Base-by-base conservation (phyloP, 129 eudicot genomes). In the Escallonia herrerae region DNA sequence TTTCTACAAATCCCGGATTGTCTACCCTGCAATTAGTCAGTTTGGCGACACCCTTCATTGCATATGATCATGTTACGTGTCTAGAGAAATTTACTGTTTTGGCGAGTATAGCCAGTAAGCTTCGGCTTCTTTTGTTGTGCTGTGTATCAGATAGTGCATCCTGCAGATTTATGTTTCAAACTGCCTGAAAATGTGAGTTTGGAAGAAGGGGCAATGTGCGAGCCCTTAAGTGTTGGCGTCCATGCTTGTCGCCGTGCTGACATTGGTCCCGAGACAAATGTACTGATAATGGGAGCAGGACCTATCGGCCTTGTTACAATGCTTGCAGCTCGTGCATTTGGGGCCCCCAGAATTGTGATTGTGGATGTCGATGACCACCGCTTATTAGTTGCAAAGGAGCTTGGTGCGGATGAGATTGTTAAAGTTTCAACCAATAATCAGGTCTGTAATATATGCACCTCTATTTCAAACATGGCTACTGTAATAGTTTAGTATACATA, bases 161-260 rank as follows among this genome's bases (percentile, higher is more conserved):
- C 91, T 7, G 91, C 91, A 6, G 85, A 85, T 60, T 66, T 85
- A 62, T 85, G 93, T 61, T 85, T 85, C 52, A 85, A 82, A 52
- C 78, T 85, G 41, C 93, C 93, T 4, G 88, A 82, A 7, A 76
- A 74, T 39, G 83, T 85, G 67, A 85, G 93, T 60, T 74, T 82
- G 71, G 93, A 85, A 69, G 93, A 85, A 79, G 93, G 93, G 41
- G 93, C 93, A 8, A 85, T 85, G 93, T 85, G 93, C 68, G 93
- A 85, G 72, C 93, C 93, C 7, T 60, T 85, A 55, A 85, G 93
- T 59, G 87, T 82, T 15, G 93, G 93, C 43, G 87, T 85, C 53
- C 87, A 85, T 44, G 93, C 85, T 45, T 85, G 93, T 62, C 93
- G 93, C 11, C 79, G 88, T 60, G 93, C 87, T 71, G 66, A 79